Percentiles rank a stretch among this genome's conserved stretches.
phyloP scores from a whole-genome alignment of 371 early-diverging fungal species.

The Umbelopsis sp. region DNA sequence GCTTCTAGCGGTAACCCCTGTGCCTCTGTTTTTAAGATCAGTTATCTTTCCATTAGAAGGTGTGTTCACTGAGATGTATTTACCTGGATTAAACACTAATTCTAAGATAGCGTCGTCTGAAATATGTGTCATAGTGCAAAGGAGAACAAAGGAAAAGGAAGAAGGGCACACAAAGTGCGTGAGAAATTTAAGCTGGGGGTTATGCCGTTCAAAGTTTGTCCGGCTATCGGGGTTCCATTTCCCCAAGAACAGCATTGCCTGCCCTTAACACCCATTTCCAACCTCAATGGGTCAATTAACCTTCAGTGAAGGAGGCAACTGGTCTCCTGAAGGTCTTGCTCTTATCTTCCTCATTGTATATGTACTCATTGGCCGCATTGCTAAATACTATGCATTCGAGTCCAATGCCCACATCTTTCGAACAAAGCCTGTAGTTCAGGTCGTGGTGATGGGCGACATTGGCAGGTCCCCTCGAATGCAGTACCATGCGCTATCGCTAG shows the following conservation, averaged over 20 bases:
- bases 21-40: slow-evolving; percentile 26
- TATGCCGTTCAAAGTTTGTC: neutral
- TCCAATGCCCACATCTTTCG: slow-evolving; percentile 27
- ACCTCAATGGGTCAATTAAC: slow-evolving; percentile 3
- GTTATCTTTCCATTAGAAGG: neutral
- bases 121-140: slow-evolving; percentile 4
- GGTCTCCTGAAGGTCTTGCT: slow-evolving; percentile 38
- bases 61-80: neutral
- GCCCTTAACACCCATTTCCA: neutral
- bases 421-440: slow-evolving; percentile 47
- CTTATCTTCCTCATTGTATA: slow-evolving; percentile 45
- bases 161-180: slow-evolving; percentile 8
- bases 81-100: slow-evolving; percentile 52
- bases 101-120: slow-evolving; percentile 52
- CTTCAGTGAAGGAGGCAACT: slow-evolving; percentile 27
- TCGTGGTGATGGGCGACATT: slow-evolving; percentile 91
- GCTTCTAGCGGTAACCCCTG: slow-evolving; percentile 44
- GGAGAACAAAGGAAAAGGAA: slow-evolving; percentile 13
- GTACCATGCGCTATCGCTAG: slow-evolving; percentile 87
- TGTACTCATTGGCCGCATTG: slow-evolving; percentile 38
- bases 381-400: slow-evolving; percentile 43
- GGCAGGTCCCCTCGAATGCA: slow-evolving; percentile 96
- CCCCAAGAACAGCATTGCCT: neutral
- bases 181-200: neutral
- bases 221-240: neutral